A percentile compares a stretch with the other conserved stretches of the same genome.
phyloP scores from a whole-genome alignment of 352 stramenopile species.

The Globisporangium spinosum region DNA sequence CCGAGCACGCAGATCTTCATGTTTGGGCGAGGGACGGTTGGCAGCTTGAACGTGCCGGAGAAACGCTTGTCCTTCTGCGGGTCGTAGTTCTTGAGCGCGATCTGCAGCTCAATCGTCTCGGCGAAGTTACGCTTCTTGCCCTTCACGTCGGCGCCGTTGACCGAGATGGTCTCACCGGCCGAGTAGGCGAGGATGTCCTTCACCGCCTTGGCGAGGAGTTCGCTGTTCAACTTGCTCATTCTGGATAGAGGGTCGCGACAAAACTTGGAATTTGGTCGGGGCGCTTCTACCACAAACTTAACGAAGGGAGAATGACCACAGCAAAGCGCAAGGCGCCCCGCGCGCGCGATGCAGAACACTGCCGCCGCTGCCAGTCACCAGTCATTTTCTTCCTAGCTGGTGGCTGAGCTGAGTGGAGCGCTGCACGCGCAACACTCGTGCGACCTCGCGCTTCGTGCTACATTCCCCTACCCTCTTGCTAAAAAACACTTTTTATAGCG shows the following conservation, averaged over 20 bases:
- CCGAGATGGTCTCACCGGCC: slow-evolving; percentile 89
- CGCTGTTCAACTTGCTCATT: slow-evolving; percentile 97
- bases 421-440: background rate
- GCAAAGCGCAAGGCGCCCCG: background rate
- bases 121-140: slow-evolving; percentile 99
- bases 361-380: background rate
- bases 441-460: background rate
- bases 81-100: slow-evolving; percentile 99
- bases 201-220: slow-evolving; percentile 94
- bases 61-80: slow-evolving; percentile 99
- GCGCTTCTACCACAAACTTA: slow-evolving; percentile 64
- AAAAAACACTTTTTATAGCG: background rate
- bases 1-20: slow-evolving; percentile 98
- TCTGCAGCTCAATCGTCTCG: slow-evolving; percentile 98
- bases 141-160: slow-evolving; percentile 92
- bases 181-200: slow-evolving; percentile 96
- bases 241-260: slow-evolving; percentile 20
- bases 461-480: background rate
- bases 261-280: slow-evolving; percentile 31
- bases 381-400: background rate
- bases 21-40: slow-evolving; percentile 92
- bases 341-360: background rate
- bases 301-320: slow-evolving; percentile 68
- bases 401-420: background rate
- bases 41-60: slow-evolving; percentile 98